A percentile compares a stretch with the other conserved stretches of the same genome.
These are phyloP conservation scores for Nematocida homosporus DNA, from an alignment of 371 early-diverging fungal genomes.

Conservation along the genomic window DNA sequence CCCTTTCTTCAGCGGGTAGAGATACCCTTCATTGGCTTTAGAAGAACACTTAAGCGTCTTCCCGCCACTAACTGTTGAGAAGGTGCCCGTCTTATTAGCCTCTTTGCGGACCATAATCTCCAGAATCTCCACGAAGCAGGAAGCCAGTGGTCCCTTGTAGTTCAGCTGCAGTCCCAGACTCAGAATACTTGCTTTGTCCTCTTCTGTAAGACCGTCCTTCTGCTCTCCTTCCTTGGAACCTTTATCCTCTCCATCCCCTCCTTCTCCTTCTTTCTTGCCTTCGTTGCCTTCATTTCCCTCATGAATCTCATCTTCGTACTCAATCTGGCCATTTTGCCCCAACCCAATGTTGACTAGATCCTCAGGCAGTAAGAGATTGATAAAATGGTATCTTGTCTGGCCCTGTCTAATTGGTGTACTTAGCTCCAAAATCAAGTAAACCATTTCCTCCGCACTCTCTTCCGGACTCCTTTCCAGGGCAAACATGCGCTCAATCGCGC, in stretches of 20 bases:
- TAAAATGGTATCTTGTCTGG: constrained; percentile 88
- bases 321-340: constrained; percentile 39
- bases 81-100: constrained; percentile 71
- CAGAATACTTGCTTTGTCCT: constrained; percentile 40
- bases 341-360: constrained; percentile 14
- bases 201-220: constrained; percentile 48
- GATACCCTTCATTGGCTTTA: constrained; percentile 90
- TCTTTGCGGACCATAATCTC: constrained; percentile 76
- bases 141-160: constrained; percentile 80
- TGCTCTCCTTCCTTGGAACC: constrained; percentile 65
- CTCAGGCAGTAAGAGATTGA: constrained; percentile 80
- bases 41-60: constrained; percentile 84
- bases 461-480: constrained; percentile 58
- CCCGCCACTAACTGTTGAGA: constrained; percentile 64
- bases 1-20: constrained; percentile 85
- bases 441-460: constrained; percentile 51
- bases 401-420: constrained; percentile 95
- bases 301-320: constrained; percentile 36
- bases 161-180: constrained; percentile 75
- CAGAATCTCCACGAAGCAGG: constrained; percentile 83
- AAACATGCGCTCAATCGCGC: constrained; percentile 53
- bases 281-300: constrained; percentile 48
- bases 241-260: neutral
- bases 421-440: constrained; percentile 77
- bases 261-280: neutral